phyloP scores from a whole-genome alignment of 805 yeast species.

The Metschnikowia henanensis region DNA sequence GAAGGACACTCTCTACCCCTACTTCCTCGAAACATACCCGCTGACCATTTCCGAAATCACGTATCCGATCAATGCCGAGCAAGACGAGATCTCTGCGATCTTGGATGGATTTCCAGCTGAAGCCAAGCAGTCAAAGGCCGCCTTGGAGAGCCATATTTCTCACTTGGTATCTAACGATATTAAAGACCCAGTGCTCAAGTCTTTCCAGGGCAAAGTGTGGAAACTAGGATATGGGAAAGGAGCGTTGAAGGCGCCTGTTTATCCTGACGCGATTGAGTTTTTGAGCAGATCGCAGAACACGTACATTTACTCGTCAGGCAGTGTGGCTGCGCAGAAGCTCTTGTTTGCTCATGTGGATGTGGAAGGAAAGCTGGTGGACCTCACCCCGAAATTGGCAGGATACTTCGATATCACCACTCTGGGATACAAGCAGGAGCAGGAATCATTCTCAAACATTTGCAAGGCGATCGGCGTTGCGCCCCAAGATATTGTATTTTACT shows the following conservation, averaged over 20 bases:
- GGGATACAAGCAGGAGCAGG: slow-evolving; percentile 62
- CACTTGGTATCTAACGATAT: slow-evolving; percentile 63
- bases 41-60: slow-evolving; percentile 27
- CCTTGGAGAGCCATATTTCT: slow-evolving; percentile 49
- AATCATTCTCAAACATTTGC: slow-evolving; percentile 61
- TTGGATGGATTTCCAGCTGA: slow-evolving; percentile 49
- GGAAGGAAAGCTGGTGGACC: slow-evolving; percentile 41
- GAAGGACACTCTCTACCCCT: slow-evolving; percentile 75
- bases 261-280: slow-evolving; percentile 63
- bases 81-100: slow-evolving; percentile 26
- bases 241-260: slow-evolving; percentile 74
- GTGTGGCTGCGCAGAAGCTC: slow-evolving; percentile 82
- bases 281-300: slow-evolving; percentile 43
- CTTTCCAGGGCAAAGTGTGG: slow-evolving; percentile 87
- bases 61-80: slow-evolving; percentile 21
- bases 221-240: slow-evolving; percentile 75
- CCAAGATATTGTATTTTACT: slow-evolving; percentile 56
- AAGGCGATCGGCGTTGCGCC: slow-evolving; percentile 36
- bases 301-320: slow-evolving; percentile 87
- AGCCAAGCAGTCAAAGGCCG: slow-evolving; percentile 22
- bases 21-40: slow-evolving; percentile 56
- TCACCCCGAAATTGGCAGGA: slow-evolving; percentile 55
- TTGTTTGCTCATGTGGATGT: slow-evolving; percentile 62
- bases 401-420: slow-evolving; percentile 86
- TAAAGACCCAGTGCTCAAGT: slow-evolving; percentile 75